Evolutionary conservation across 176 grass and related monocot genomes (phyloP).

Genomic region (Eleusine coracana): DNA sequence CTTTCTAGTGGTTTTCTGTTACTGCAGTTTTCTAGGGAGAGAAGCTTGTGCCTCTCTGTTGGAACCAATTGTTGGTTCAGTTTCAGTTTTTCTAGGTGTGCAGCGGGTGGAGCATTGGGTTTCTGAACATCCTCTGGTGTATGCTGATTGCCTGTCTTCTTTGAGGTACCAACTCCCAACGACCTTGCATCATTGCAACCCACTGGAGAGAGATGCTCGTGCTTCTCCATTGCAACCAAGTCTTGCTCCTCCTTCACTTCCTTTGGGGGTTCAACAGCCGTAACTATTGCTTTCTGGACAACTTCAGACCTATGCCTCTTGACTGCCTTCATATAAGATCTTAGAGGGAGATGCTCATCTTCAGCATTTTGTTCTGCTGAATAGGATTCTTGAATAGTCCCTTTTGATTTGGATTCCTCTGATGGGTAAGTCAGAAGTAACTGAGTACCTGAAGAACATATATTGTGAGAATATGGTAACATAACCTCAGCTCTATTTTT

Average conservation of each 20-base stretch:
- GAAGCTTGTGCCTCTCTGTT: not conserved
- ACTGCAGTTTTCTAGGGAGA: not conserved
- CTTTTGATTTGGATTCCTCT: slow-evolving; percentile 35
- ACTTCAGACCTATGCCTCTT: slow-evolving; percentile 28
- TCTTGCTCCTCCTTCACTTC: slow-evolving; percentile 24
- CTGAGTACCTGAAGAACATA: slow-evolving; percentile 39
- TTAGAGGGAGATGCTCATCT: slow-evolving; percentile 39
- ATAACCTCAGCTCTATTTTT: not conserved
- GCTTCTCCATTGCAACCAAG: slow-evolving; percentile 19
- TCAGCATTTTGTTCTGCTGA: slow-evolving; percentile 37
- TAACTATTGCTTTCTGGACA: not conserved
- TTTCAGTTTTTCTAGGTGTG: too few relatives aligned
- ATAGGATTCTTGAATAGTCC: slow-evolving; percentile 23
- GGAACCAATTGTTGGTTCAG: not conserved
- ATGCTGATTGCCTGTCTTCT: not conserved
- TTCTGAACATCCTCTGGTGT: slow-evolving; percentile 27
- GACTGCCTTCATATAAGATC: slow-evolving; percentile 8
- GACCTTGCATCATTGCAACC: not conserved
- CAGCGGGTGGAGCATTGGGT: not conserved
- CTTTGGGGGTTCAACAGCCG: not conserved
- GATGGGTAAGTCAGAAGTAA: slow-evolving; percentile 12
- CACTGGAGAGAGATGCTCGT: slow-evolving; percentile 6
- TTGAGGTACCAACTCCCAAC: not conserved
- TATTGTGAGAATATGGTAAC: slow-evolving; percentile 34
- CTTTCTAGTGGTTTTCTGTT: not conserved